Evolutionary conservation across 202 grass and related monocot genomes (phyloP).

Genomic region (Dendrocalamus latiflorus): DNA sequence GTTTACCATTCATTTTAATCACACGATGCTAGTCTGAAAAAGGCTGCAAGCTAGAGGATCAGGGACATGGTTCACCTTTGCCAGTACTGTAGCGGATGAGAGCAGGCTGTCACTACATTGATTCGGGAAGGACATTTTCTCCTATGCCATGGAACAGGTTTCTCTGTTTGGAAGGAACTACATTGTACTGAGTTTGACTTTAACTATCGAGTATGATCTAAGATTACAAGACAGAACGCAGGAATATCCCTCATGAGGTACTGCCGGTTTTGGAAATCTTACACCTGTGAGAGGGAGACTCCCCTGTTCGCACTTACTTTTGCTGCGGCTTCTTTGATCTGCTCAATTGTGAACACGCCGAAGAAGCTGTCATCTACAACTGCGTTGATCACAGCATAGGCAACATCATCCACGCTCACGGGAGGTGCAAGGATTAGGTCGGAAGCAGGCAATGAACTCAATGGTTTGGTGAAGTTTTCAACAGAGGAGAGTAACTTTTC

Average conservation of each 20-base stretch:
- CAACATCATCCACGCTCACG: constrained; percentile 87
- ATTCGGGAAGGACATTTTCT: neutral
- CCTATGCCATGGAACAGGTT: neutral
- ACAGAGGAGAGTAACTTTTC: constrained; percentile 64
- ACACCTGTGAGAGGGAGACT: neutral
- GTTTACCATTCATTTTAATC: neutral
- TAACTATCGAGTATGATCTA: constrained; percentile 15
- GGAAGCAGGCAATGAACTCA: constrained; percentile 78
- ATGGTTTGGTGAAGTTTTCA: constrained; percentile 76
- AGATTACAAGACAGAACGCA: neutral
- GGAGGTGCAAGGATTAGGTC: constrained; percentile 82
- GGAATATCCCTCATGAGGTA: neutral
- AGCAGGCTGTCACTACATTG: neutral
- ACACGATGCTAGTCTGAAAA: neutral
- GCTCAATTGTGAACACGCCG: constrained; percentile 90
- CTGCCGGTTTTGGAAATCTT: neutral
- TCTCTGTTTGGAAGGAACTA: neutral
- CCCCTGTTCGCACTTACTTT: constrained; percentile 41
- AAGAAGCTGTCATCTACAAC: constrained; percentile 76
- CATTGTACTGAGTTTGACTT: neutral
- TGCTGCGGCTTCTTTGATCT: constrained; percentile 89
- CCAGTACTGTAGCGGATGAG: neutral
- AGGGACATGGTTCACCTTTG: neutral
- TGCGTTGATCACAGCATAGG: constrained; percentile 70
- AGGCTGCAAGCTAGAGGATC: neutral